phyloP scores from a whole-genome alignment of 495 filamentous ascomycete species.

The Hypoxylon crocopeplum region DNA sequence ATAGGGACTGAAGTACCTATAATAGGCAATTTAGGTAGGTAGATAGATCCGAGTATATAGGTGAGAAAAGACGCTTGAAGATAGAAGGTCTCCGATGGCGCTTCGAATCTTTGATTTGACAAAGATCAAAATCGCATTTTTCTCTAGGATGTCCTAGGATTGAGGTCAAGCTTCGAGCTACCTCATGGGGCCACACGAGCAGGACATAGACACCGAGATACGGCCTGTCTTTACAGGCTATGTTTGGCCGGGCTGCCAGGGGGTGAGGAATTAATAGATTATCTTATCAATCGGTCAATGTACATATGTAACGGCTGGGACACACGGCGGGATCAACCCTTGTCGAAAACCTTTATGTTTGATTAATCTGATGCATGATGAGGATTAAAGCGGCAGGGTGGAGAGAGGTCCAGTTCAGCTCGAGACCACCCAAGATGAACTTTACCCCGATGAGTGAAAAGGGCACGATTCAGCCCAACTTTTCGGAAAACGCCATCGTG shows the following conservation, averaged over 20 bases:
- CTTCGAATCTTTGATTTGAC: not conserved
- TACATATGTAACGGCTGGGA: slow-evolving; percentile 7
- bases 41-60: not conserved
- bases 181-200: not conserved
- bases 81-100: not conserved
- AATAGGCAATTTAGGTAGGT: not conserved
- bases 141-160: not conserved
- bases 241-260: not conserved
- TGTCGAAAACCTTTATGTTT: slow-evolving; percentile 13
- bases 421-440: not conserved
- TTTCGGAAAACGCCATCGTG: slow-evolving; percentile 16
- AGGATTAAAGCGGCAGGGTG: slow-evolving; percentile 27
- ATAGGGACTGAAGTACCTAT: too few species aligned
- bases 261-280: slow-evolving; percentile 19
- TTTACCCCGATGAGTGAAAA: not conserved
- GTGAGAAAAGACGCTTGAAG: not conserved
- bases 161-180: too few species aligned
- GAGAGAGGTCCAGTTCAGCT: not conserved
- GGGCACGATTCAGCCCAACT: not conserved
- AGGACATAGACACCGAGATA: too few species aligned
- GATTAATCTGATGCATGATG: slow-evolving; percentile 13
- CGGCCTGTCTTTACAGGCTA: not conserved
- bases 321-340: slow-evolving; percentile 16
- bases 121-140: not conserved
- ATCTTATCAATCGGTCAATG: slow-evolving; percentile 36